A percentile compares a stretch with the other conserved stretches of the same genome.
Conservation (phyloP, 805 yeast species). For the Ogataea henricii region DNA sequence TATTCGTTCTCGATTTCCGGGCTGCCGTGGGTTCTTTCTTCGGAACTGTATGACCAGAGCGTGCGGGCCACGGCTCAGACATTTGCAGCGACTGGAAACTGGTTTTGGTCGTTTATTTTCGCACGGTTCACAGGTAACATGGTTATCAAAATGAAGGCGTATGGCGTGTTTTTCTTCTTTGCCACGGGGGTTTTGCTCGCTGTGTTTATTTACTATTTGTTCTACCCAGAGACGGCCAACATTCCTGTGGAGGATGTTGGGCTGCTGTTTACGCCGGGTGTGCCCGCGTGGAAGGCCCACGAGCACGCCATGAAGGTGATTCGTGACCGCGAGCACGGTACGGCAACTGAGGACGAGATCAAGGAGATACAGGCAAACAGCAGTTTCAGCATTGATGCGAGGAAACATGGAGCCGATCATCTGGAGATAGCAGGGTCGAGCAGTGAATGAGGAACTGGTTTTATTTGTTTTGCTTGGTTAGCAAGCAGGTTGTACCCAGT, state of each 20-base stretch:
- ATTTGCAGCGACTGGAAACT: slow-evolving; percentile 4
- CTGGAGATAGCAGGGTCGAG: slow-evolving; percentile 1
- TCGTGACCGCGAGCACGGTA: slow-evolving; percentile 3
- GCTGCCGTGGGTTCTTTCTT: slow-evolving; percentile 5
- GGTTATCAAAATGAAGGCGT: slow-evolving; percentile 5
- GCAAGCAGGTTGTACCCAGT: too few relatives aligned
- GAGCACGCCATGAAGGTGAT: slow-evolving; percentile 6
- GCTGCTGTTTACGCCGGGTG: slow-evolving; percentile 8
- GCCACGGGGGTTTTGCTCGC: slow-evolving; percentile 2
- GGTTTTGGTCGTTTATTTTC: slow-evolving; percentile 9
- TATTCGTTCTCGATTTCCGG: slow-evolving; percentile 7
- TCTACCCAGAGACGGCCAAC: slow-evolving; percentile 8
- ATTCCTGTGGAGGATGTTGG: slow-evolving; percentile 12
- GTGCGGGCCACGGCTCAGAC: slow-evolving; percentile 7
- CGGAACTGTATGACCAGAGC: slow-evolving; percentile 8
- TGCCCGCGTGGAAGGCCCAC: slow-evolving; percentile 10
- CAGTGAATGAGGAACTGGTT: background rate
- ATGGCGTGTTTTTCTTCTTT: slow-evolving; percentile 9
- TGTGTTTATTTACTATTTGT: slow-evolving; percentile 1
- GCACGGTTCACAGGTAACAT: slow-evolving; percentile 11
- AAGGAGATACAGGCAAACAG: slow-evolving; percentile 2
- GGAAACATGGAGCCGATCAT: slow-evolving; percentile 4
- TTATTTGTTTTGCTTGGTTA: background rate
- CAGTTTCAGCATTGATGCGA: slow-evolving; percentile 1
- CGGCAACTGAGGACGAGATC: slow-evolving; percentile 1